These are phyloP conservation scores for Rubus parviflorus DNA, from an alignment of 306 rosid species.

Conservation along the genomic window DNA sequence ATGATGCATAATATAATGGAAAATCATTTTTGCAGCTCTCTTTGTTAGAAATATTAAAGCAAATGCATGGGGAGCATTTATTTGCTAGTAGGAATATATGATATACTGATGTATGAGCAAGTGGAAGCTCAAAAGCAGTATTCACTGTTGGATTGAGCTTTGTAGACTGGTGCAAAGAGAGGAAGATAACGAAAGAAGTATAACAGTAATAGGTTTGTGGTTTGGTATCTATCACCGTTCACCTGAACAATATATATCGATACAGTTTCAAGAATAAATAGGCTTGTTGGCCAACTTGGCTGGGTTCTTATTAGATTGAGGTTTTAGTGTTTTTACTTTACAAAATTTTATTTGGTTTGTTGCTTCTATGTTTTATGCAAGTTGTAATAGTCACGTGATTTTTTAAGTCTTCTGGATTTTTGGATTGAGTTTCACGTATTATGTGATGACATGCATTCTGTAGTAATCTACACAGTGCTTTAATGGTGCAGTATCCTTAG, in stretches of 20 bases:
- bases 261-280: background rate
- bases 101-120: background rate
- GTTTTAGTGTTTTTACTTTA: background rate
- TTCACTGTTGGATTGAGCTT: background rate
- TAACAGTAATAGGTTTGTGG: background rate
- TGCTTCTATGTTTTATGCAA: background rate
- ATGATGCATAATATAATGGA: conserved; percentile 6
- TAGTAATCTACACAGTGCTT: background rate
- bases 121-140: background rate
- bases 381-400: background rate
- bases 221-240: background rate
- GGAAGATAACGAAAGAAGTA: background rate
- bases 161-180: background rate
- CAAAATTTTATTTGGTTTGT: no score
- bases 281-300: background rate
- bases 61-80: background rate
- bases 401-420: background rate
- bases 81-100: background rate
- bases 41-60: background rate
- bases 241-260: background rate
- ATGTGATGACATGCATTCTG: background rate
- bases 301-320: background rate
- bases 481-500: background rate
- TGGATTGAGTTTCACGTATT: background rate
- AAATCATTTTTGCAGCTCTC: background rate